A percentile compares a stretch with the other conserved stretches of the same genome.
phyloP scores from a whole-genome alignment of 225 moss, liverwort and hornwort species.

The Physcomitrium patens region DNA sequence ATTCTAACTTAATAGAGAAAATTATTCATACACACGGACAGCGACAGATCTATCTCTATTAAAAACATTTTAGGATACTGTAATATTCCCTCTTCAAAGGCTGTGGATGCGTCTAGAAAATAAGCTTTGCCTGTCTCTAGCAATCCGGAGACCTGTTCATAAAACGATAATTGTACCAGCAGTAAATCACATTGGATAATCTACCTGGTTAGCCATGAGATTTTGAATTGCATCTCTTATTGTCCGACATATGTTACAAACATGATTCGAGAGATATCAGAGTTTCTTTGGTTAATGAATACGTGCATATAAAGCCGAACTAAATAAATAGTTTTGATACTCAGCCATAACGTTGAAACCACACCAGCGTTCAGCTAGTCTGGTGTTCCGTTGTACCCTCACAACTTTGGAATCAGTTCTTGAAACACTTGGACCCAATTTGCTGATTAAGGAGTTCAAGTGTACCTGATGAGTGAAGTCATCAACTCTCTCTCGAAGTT shows the following conservation, averaged over 20 bases:
- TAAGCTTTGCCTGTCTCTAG: slow-evolving; percentile 46
- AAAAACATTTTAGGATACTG: slow-evolving; percentile 52
- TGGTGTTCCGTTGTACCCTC: neutral
- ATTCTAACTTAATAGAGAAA: neutral
- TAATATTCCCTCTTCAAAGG: slow-evolving; percentile 54
- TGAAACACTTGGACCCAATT: neutral
- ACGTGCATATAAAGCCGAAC: neutral
- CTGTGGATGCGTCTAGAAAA: slow-evolving; percentile 51
- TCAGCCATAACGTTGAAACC: neutral
- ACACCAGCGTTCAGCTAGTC: neutral
- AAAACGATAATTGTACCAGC: neutral
- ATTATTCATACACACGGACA: neutral
- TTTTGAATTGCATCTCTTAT: slow-evolving; percentile 1
- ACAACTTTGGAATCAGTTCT: neutral
- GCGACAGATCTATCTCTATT: neutral
- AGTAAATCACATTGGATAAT: neutral
- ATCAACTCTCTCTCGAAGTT: slow-evolving; percentile 51
- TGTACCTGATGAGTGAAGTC: slow-evolving; percentile 59
- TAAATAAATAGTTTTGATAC: neutral
- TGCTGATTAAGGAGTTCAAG: neutral
- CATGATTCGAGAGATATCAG: slow-evolving; percentile 5
- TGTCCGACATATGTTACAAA: neutral
- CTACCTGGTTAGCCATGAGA: neutral
- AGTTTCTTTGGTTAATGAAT: neutral
- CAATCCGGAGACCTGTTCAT: slow-evolving; percentile 53